Percentiles rank a stretch among this genome's conserved stretches.
These are phyloP conservation scores for Cercophora samala DNA, from an alignment of 495 filamentous ascomycete genomes.

Conservation along the genomic window DNA sequence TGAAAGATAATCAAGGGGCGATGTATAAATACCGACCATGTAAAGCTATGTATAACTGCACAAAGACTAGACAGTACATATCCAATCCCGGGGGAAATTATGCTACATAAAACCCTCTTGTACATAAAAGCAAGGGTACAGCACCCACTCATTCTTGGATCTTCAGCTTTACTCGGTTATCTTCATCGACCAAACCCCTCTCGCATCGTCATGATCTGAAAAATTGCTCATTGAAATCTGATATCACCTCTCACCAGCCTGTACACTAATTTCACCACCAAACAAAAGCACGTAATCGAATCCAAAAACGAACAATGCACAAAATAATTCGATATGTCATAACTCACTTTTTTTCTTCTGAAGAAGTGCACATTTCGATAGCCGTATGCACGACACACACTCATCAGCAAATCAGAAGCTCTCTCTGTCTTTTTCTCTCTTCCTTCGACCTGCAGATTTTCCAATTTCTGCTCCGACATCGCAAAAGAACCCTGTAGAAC, in stretches of 20 bases:
- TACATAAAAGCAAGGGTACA: not conserved
- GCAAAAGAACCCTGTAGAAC: not conserved
- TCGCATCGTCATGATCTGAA: no score
- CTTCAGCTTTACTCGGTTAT: not conserved
- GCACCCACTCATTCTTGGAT: not conserved
- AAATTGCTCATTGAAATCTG: not conserved
- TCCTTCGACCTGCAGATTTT: not conserved
- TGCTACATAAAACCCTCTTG: not conserved
- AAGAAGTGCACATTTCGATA: not conserved
- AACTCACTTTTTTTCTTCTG: not conserved
- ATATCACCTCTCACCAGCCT: not conserved
- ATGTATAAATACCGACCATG: no score
- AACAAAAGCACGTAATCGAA: not conserved
- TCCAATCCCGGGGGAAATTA: not conserved
- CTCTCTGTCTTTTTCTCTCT: no score
- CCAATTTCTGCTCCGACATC: not conserved
- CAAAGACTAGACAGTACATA: not conserved
- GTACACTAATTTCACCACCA: no score
- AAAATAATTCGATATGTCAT: not conserved
- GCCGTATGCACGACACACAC: not conserved
- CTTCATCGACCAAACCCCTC: not conserved
- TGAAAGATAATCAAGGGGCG: no score
- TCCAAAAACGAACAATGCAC: not conserved
- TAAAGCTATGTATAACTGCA: not conserved
- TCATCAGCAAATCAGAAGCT: not conserved